phyloP scores from a whole-genome alignment of 192 early-diverging fungal genomes.

The Coemansia reversa region DNA sequence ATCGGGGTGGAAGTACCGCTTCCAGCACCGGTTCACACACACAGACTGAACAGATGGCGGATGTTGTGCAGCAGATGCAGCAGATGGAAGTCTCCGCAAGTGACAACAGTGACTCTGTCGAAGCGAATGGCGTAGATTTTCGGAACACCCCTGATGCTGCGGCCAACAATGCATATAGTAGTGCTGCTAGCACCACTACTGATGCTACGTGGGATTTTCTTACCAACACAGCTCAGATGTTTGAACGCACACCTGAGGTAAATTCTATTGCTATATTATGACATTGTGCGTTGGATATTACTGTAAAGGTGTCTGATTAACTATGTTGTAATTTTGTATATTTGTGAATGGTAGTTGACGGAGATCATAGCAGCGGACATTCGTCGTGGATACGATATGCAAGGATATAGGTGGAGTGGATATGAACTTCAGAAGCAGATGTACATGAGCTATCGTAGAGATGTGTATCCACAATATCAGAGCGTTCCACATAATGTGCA shows the following conservation, averaged over 20 bases:
- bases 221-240: conserved; percentile 44
- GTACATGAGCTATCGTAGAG: conserved; percentile 53
- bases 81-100: conserved; percentile 21
- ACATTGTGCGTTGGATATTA: no score
- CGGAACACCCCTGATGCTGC: not conserved
- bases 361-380: conserved; percentile 26
- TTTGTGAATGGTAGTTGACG: conserved; percentile 10
- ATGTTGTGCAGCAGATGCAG: conserved; percentile 41
- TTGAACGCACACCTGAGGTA: conserved; percentile 39
- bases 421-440: conserved; percentile 20
- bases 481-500: conserved; percentile 46
- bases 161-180: not conserved
- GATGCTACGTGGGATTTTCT: conserved; percentile 42
- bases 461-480: conserved; percentile 51
- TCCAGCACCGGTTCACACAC: not conserved
- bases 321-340: no score
- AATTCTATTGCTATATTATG: no score
- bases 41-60: conserved; percentile 12
- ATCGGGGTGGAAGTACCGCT: not conserved
- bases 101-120: not conserved
- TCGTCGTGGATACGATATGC: conserved; percentile 51
- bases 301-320: no score
- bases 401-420: conserved; percentile 60
- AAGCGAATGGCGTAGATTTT: no score
- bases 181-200: not conserved